Conservation (phyloP, 2,329 filamentous ascomycete genomes). For the Fusarium stilboides region DNA sequence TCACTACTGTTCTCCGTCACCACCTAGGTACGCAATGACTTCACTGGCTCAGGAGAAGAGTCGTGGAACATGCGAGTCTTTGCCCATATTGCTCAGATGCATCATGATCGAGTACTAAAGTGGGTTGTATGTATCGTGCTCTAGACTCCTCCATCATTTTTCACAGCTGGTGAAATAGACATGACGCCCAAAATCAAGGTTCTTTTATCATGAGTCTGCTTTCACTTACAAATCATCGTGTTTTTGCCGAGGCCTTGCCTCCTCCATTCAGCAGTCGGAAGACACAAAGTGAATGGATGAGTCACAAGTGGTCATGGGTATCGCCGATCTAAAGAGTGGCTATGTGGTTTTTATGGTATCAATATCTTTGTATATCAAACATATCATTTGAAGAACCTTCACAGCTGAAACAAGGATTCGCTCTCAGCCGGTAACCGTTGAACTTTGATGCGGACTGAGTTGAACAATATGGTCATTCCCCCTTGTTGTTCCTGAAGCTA, state of each 20-base stretch:
- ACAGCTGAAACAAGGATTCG: not conserved
- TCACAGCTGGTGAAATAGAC: not conserved
- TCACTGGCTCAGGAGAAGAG: not conserved
- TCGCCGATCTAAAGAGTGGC: no score
- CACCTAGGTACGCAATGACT: not conserved
- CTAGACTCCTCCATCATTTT: not conserved
- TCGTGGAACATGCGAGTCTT: not conserved
- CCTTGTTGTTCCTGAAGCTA: conserved; percentile 3
- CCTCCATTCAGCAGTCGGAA: not conserved
- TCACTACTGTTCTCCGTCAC: not conserved
- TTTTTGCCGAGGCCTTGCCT: not conserved
- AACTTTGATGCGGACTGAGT: conserved; percentile 7
- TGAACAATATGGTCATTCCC: not conserved
- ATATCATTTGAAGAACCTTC: no score
- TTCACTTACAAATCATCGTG: not conserved
- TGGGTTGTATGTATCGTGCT: not conserved
- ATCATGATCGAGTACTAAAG: not conserved
- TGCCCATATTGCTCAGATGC: not conserved
- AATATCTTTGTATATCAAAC: not conserved
- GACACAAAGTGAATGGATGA: not conserved
- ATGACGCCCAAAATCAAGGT: not conserved
- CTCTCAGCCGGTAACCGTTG: conserved; percentile 2
- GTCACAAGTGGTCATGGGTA: not conserved
- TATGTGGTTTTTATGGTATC: not conserved
- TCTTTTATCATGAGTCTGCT: not conserved